These are phyloP conservation scores for Linum lewisii DNA, from an alignment of 345 rosid species.

Conservation along the genomic window DNA sequence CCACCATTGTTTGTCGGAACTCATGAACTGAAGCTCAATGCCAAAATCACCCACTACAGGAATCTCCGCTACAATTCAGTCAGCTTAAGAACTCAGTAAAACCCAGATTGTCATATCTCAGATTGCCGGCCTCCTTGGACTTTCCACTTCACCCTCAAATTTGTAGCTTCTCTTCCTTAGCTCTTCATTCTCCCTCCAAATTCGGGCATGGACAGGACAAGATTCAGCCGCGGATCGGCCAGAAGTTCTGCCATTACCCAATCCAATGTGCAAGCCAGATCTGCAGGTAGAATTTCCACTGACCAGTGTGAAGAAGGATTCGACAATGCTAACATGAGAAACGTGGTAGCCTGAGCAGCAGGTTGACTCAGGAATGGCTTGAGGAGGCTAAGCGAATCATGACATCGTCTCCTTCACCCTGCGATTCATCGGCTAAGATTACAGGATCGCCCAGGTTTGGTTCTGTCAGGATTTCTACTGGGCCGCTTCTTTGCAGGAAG, in stretches of 20 bases:
- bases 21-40: too few species aligned
- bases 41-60: too few species aligned
- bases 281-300: background rate
- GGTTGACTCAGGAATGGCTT: conserved; percentile 48
- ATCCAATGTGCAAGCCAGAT: background rate
- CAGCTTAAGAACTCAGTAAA: too few species aligned
- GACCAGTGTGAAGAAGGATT: conserved; percentile 35
- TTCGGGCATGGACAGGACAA: background rate
- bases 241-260: background rate
- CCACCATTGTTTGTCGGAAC: too few species aligned
- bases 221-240: background rate
- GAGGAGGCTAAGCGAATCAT: conserved; percentile 50
- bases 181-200: background rate
- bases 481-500: conserved; percentile 33
- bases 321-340: conserved; percentile 46
- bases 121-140: background rate
- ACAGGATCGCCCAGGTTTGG: conserved; percentile 41
- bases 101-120: background rate
- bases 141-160: background rate
- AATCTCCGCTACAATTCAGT: too few species aligned
- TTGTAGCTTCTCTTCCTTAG: background rate
- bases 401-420: conserved; percentile 32
- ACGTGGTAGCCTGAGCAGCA: conserved; percentile 55
- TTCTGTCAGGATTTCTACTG: conserved; percentile 16
- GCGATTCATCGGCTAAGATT: conserved; percentile 36